phyloP scores from a whole-genome alignment of 2,329 filamentous ascomycete species.

The Calycina marina region DNA sequence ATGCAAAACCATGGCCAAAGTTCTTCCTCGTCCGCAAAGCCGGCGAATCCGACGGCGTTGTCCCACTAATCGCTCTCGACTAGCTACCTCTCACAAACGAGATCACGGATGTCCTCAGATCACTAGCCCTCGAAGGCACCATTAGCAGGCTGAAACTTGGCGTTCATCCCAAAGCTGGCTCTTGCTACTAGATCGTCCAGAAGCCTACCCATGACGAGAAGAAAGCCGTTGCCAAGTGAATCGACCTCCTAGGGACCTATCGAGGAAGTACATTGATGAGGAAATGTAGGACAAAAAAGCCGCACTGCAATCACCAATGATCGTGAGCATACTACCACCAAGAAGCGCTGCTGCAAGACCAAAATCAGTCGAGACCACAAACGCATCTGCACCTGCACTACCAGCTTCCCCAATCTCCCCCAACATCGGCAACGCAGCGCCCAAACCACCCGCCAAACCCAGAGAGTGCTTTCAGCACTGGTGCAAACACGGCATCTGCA shows the following conservation, averaged over 20 bases:
- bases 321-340: neutral
- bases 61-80: slow-evolving; percentile 40
- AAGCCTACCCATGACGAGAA: neutral
- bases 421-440: neutral
- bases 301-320: neutral
- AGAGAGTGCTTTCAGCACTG: slow-evolving; percentile 34
- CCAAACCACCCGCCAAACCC: neutral
- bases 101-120: slow-evolving; percentile 26
- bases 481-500: slow-evolving; percentile 33
- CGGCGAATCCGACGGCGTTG: slow-evolving; percentile 24
- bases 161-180: slow-evolving; percentile 8
- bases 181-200: slow-evolving; percentile 10
- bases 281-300: neutral
- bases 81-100: slow-evolving; percentile 29
- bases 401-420: neutral
- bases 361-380: neutral
- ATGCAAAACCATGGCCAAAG: slow-evolving; percentile 14
- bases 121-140: slow-evolving; percentile 13
- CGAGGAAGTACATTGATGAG: neutral
- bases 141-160: slow-evolving; percentile 20
- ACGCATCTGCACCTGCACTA: neutral
- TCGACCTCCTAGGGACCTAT: neutral
- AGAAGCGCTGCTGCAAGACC: neutral
- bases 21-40: slow-evolving; percentile 32
- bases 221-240: neutral